These are phyloP conservation scores for Blastobotrys ciferrii DNA, from an alignment of 1,139 yeast genomes.

Conservation along the genomic window DNA sequence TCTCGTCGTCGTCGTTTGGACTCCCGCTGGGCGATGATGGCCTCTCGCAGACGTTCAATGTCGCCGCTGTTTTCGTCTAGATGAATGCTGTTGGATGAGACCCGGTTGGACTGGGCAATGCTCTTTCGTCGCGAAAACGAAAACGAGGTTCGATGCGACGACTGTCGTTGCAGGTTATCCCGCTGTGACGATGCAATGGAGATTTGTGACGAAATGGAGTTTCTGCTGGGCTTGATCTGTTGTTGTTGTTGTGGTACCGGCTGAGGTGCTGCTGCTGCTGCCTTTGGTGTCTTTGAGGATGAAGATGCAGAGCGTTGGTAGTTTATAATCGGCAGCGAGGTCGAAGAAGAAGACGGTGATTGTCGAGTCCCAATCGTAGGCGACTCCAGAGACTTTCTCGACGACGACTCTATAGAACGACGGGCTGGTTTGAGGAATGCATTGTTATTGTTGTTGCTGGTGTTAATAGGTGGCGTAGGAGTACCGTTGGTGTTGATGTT, in stretches of 20 bases:
- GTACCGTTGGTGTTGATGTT: background rate
- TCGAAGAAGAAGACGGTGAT: conserved; percentile 1
- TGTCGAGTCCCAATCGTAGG: background rate
- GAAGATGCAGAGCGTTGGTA: conserved; percentile 1
- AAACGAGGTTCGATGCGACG: conserved; percentile 27
- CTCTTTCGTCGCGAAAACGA: conserved; percentile 29
- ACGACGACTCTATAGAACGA: conserved; percentile 1
- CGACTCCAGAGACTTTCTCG: conserved; percentile 1
- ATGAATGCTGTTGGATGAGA: conserved; percentile 14
- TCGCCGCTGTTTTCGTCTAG: conserved; percentile 24
- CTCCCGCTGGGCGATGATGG: conserved; percentile 43
- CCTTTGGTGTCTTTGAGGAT: background rate
- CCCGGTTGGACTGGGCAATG: conserved; percentile 17
- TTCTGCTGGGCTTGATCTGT: conserved; percentile 1
- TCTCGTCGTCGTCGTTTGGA: conserved; percentile 44
- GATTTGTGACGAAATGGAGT: conserved; percentile 18
- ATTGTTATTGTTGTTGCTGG: conserved; percentile 1
- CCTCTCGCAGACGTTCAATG: conserved; percentile 31
- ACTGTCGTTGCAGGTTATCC: conserved; percentile 11
- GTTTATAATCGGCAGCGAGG: background rate
- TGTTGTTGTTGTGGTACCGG: background rate
- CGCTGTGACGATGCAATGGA: conserved; percentile 12
- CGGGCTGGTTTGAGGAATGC: background rate
- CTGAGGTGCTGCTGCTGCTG: background rate
- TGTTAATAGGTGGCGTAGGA: background rate